These are phyloP conservation scores for Eremochloa ophiuroides DNA, from an alignment of 176 grass and related monocot genomes.

Conservation along the genomic window DNA sequence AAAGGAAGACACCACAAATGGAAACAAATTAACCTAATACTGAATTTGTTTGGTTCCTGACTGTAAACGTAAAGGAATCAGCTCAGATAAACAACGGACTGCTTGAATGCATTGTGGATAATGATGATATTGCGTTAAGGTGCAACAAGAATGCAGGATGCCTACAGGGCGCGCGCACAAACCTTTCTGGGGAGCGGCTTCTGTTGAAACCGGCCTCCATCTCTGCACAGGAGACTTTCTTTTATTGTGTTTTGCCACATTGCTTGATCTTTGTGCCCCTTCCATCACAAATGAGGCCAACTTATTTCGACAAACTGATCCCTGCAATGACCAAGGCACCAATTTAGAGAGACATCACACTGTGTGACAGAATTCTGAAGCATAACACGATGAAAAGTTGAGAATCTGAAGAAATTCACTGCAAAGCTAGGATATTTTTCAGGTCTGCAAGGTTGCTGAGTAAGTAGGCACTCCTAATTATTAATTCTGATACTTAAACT, in stretches of 20 bases:
- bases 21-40: too few relatives aligned
- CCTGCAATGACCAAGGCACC: constrained; percentile 19
- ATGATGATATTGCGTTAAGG: neutral
- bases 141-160: neutral
- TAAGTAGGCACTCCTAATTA: neutral
- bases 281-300: constrained; percentile 38
- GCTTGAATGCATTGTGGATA: neutral
- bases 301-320: constrained; percentile 25
- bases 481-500: neutral
- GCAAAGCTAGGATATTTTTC: neutral
- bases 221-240: constrained; percentile 36
- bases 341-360: neutral
- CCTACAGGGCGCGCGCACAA: constrained; percentile 16
- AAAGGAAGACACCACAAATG: too few relatives aligned
- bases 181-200: constrained; percentile 45
- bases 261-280: neutral
- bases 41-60: too few relatives aligned
- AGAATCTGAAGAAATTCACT: neutral
- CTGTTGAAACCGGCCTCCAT: constrained; percentile 56
- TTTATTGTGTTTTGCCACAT: constrained; percentile 29
- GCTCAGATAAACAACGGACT: too few relatives aligned
- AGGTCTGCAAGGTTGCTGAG: neutral
- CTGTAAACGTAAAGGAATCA: too few relatives aligned
- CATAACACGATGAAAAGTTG: neutral
- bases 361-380: neutral